These are phyloP conservation scores for Anacardium occidentale DNA, from an alignment of 345 rosid species.

Conservation along the genomic window DNA sequence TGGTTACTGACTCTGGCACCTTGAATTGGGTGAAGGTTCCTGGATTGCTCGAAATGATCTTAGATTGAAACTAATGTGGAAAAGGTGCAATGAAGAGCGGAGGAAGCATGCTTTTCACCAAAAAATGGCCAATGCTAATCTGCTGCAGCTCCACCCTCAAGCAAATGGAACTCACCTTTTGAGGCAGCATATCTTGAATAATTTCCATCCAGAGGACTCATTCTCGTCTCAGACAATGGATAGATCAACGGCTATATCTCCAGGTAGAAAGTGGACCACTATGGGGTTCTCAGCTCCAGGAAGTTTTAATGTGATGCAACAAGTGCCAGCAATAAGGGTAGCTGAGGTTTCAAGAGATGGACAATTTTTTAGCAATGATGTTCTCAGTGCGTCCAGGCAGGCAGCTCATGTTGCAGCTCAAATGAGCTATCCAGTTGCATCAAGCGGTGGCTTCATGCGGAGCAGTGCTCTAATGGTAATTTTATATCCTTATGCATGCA, in stretches of 20 bases:
- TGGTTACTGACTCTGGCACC: slow-evolving; percentile 14
- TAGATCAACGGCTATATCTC: slow-evolving; percentile 33
- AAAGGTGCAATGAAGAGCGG: slow-evolving; percentile 15
- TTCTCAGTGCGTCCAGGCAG: slow-evolving; percentile 13
- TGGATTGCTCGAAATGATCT: slow-evolving; percentile 36
- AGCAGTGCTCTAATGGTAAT: slow-evolving; percentile 35
- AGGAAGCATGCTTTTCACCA: background rate
- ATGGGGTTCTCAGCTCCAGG: slow-evolving; percentile 24
- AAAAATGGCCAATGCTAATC: slow-evolving; percentile 22
- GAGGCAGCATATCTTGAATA: slow-evolving; percentile 14
- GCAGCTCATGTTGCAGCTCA: slow-evolving; percentile 5
- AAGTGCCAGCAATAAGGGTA: slow-evolving; percentile 18
- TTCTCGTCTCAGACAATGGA: slow-evolving; percentile 24
- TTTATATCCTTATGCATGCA: background rate
- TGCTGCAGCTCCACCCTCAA: slow-evolving; percentile 19
- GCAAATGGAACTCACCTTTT: slow-evolving; percentile 19
- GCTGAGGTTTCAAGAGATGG: slow-evolving; percentile 15
- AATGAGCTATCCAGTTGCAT: slow-evolving; percentile 19
- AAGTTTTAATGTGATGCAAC: slow-evolving; percentile 24
- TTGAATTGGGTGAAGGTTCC: slow-evolving; percentile 33
- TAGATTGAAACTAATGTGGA: slow-evolving; percentile 29
- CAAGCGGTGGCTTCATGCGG: slow-evolving; percentile 19
- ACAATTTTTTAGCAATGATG: slow-evolving; percentile 5
- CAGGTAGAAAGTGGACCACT: slow-evolving; percentile 19
- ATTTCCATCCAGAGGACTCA: slow-evolving; percentile 19